These are phyloP conservation scores for Pleodorina starrii DNA, from an alignment of 139 green algal genomes.

Conservation along the genomic window DNA sequence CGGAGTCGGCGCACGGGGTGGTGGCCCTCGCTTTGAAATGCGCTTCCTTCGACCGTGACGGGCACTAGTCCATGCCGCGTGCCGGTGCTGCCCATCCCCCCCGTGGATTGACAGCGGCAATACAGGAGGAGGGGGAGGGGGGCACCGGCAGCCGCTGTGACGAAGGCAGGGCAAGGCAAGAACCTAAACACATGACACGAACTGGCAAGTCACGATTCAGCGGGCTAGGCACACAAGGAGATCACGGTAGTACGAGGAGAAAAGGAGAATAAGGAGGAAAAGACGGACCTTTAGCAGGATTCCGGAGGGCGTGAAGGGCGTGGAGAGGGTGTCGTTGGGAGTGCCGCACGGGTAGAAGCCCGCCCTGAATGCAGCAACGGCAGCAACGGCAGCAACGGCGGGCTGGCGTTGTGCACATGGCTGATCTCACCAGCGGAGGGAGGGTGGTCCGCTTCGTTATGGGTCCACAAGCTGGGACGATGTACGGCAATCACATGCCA, in stretches of 20 bases:
- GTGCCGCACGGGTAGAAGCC: conserved; percentile 69
- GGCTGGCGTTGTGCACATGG: neutral
- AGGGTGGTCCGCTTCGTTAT: neutral
- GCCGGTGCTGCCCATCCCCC: too few relatives aligned
- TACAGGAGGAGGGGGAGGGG: too few relatives aligned
- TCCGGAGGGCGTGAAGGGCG: conserved; percentile 59
- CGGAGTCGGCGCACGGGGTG: too few relatives aligned
- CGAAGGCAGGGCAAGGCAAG: neutral
- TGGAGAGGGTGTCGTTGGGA: neutral
- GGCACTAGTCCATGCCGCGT: too few relatives aligned
- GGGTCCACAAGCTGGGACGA: neutral
- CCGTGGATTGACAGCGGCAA: too few relatives aligned
- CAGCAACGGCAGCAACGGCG: too few relatives aligned
- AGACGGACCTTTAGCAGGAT: conserved; percentile 83
- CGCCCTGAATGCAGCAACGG: too few relatives aligned
- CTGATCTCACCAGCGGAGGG: neutral
- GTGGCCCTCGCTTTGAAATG: too few relatives aligned
- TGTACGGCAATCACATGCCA: neutral
- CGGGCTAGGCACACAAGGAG: neutral
- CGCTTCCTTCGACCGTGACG: too few relatives aligned
- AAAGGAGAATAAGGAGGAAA: neutral
- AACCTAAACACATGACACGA: neutral
- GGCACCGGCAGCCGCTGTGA: too few relatives aligned
- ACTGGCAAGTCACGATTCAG: neutral
- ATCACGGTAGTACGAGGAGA: neutral